Evolutionary conservation across 306 rosid species (phyloP).

Genomic region (Citrullus colocynthis): DNA sequence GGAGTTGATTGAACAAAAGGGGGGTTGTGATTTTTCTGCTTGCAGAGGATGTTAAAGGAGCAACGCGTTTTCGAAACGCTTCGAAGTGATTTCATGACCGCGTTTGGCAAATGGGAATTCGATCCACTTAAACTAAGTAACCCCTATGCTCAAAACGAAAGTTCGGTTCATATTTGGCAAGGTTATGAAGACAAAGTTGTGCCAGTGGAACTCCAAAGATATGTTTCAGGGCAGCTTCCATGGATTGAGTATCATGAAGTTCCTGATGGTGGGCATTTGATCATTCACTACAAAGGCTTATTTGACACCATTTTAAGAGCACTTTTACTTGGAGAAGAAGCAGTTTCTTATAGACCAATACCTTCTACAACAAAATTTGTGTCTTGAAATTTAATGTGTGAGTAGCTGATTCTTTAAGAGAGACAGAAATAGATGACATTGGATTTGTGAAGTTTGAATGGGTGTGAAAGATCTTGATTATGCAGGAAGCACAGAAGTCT

Average conservation of each 20-base stretch:
- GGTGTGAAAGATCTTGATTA: background rate
- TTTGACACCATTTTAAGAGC: slow-evolving; percentile 73
- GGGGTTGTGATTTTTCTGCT: background rate
- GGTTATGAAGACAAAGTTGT: slow-evolving; percentile 90
- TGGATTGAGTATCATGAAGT: slow-evolving; percentile 89
- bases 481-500: background rate
- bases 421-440: background rate
- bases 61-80: slow-evolving; percentile 68
- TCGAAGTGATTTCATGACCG: slow-evolving; percentile 53
- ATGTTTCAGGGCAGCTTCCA: slow-evolving; percentile 51
- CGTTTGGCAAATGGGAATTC: slow-evolving; percentile 73
- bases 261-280: slow-evolving; percentile 83
- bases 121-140: slow-evolving; percentile 59
- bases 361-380: background rate
- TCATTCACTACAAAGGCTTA: slow-evolving; percentile 67
- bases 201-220: slow-evolving; percentile 70
- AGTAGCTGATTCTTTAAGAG: background rate
- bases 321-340: slow-evolving; percentile 78
- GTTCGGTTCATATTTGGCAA: slow-evolving; percentile 77
- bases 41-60: slow-evolving; percentile 43
- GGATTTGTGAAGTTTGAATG: background rate
- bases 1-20: slow-evolving; percentile 5
- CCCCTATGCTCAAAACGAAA: slow-evolving; percentile 50
- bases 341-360: slow-evolving; percentile 31
- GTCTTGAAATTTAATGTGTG: background rate